A percentile compares a stretch with the other conserved stretches of the same genome.
Evolutionary conservation across 768 basidiomycete genomes (phyloP).

Genomic region (Arthromyces matolae): DNA sequence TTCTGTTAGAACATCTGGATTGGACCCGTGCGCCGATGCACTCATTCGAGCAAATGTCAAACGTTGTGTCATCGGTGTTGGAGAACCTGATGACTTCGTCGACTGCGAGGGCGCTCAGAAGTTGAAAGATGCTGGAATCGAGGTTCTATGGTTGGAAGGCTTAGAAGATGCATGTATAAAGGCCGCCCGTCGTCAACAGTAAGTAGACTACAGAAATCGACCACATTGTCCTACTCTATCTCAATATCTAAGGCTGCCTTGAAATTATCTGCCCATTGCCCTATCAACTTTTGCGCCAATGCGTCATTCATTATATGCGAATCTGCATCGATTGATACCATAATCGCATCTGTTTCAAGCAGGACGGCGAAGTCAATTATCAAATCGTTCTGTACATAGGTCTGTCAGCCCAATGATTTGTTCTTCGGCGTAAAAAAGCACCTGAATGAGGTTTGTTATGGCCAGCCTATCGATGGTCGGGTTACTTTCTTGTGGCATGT

Average conservation of each 20-base stretch:
- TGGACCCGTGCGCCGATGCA: constrained; percentile 81
- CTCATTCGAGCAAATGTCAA: constrained; percentile 68
- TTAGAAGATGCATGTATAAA: constrained; percentile 78
- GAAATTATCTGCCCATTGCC: constrained; percentile 19
- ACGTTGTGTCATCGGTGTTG: constrained; percentile 83
- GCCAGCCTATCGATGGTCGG: constrained; percentile 17
- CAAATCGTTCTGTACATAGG: constrained; percentile 21
- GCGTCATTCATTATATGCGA: constrained; percentile 20
- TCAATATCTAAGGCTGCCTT: constrained; percentile 15
- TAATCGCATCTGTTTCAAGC: constrained; percentile 20
- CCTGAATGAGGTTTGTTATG: constrained; percentile 22
- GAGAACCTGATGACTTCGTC: constrained; percentile 94
- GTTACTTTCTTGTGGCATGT: constrained; percentile 8
- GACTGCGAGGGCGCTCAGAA: constrained; percentile 82
- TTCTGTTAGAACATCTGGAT: constrained; percentile 82
- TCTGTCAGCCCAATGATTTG: neutral
- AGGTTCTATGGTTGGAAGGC: constrained; percentile 70
- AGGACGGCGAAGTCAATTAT: constrained; percentile 28
- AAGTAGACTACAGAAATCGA: neutral
- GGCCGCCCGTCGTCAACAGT: constrained; percentile 66
- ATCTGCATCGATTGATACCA: constrained; percentile 31
- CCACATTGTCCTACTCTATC: neutral
- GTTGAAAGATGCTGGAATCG: constrained; percentile 65
- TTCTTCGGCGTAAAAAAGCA: no score
- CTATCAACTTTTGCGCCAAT: constrained; percentile 22